Evolutionary conservation across 148 eudicot species (phyloP).

Genomic region (Drosera capensis): DNA sequence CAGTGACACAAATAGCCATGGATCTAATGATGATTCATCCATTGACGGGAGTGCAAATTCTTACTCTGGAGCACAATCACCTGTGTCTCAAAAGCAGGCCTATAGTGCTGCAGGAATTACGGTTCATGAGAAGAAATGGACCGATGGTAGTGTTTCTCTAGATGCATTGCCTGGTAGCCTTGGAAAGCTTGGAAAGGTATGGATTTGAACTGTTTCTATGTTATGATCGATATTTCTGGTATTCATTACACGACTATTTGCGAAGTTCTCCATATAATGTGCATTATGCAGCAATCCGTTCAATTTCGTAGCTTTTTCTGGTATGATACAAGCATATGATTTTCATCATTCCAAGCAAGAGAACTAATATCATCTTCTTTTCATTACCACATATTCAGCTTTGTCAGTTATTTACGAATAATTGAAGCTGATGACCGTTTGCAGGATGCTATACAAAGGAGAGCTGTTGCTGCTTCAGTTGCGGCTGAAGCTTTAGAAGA

Average conservation of each 20-base stretch:
- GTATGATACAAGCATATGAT: too few relatives aligned
- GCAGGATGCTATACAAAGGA: constrained; percentile 90
- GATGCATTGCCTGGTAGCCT: constrained; percentile 52
- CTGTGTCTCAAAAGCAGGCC: constrained; percentile 25
- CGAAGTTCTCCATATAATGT: too few relatives aligned
- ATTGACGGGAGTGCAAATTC: constrained; percentile 30
- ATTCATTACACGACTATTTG: too few relatives aligned
- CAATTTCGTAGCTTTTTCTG: too few relatives aligned
- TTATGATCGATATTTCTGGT: too few relatives aligned
- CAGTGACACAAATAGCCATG: constrained; percentile 58
- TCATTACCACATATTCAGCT: too few relatives aligned
- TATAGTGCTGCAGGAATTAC: constrained; percentile 39
- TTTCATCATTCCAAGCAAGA: too few relatives aligned
- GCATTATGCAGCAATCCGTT: too few relatives aligned
- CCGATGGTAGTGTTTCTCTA: constrained; percentile 80
- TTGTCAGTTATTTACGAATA: too few relatives aligned
- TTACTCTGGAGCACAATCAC: constrained; percentile 15
- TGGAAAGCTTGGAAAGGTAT: constrained; percentile 92
- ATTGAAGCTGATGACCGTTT: too few relatives aligned
- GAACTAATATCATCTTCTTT: too few relatives aligned
- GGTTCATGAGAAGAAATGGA: constrained; percentile 95
- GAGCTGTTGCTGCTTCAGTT: constrained; percentile 62
- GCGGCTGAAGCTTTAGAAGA: constrained; percentile 97
- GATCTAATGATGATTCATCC: constrained; percentile 31
- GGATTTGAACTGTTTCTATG: background rate